phyloP scores from a whole-genome alignment of 768 basidiomycete species.

The Lactarius sanguifluus region DNA sequence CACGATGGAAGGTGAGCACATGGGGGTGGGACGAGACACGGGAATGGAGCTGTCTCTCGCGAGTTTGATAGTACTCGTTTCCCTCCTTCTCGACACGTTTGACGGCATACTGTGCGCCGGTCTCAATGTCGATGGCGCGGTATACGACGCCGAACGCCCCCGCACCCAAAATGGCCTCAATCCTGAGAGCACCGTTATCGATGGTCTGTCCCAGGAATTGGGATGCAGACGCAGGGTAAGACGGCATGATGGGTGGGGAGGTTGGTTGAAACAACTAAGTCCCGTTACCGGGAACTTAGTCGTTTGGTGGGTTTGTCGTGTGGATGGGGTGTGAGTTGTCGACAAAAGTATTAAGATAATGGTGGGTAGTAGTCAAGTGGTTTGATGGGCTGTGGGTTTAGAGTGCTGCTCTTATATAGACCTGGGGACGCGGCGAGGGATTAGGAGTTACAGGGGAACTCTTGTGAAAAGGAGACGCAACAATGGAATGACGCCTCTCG shows the following conservation, averaged over 20 bases:
- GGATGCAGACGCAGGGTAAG: not conserved
- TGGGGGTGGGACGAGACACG: constrained; percentile 72
- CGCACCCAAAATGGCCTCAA: constrained; percentile 82
- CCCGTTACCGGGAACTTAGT: constrained; percentile 6
- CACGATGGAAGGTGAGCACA: constrained; percentile 84
- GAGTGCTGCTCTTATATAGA: not conserved
- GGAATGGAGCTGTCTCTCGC: constrained; percentile 77
- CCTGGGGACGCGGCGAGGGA: not conserved
- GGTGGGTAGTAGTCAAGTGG: not conserved
- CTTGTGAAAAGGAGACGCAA: not conserved
- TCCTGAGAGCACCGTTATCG: constrained; percentile 75
- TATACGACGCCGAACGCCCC: constrained; percentile 96
- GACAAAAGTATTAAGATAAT: not conserved
- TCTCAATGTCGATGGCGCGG: constrained; percentile 61
- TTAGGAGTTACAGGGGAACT: not conserved
- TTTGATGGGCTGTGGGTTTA: not conserved
- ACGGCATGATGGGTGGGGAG: constrained; percentile 1
- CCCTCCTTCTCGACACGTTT: constrained; percentile 75
- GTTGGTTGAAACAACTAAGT: not conserved
- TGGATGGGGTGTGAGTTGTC: not conserved
- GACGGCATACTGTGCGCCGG: constrained; percentile 63
- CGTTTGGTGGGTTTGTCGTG: not conserved
- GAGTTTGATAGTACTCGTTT: constrained; percentile 32
- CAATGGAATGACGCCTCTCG: not conserved
- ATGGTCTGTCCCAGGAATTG: constrained; percentile 40